Percentiles rank a stretch among this genome's conserved stretches.
These are phyloP conservation scores for Xerocomus spinulosus DNA, from an alignment of 768 basidiomycete genomes.

Conservation along the genomic window DNA sequence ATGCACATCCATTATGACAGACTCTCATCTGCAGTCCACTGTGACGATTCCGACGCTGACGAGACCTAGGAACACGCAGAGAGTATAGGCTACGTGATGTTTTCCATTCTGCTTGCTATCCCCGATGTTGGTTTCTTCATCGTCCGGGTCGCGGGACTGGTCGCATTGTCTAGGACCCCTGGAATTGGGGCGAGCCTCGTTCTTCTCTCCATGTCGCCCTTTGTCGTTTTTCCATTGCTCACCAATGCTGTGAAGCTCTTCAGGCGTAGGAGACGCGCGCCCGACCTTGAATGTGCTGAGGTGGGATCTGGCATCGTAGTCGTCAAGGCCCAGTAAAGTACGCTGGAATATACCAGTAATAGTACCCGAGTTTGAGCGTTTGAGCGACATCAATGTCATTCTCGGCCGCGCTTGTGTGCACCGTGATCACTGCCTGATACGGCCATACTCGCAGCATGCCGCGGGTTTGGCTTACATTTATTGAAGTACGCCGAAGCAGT, in stretches of 20 bases:
- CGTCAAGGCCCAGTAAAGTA: too few relatives aligned
- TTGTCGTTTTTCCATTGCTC: not conserved
- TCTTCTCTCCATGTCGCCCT: slow-evolving; percentile 9
- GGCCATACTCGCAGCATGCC: slow-evolving; percentile 5
- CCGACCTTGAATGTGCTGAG: too few relatives aligned
- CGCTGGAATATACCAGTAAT: not conserved
- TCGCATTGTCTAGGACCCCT: slow-evolving; percentile 10
- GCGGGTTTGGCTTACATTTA: not conserved
- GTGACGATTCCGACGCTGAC: not conserved
- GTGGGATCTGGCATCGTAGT: too few relatives aligned
- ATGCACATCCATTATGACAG: slow-evolving; percentile 15
- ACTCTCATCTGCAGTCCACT: slow-evolving; percentile 5
- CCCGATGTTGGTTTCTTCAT: slow-evolving; percentile 18
- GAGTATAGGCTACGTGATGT: slow-evolving; percentile 8
- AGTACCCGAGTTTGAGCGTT: too few relatives aligned
- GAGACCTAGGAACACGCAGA: slow-evolving; percentile 3
- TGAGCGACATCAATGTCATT: not conserved
- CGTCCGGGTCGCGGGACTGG: slow-evolving; percentile 14
- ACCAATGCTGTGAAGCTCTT: not conserved
- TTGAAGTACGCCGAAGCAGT: not conserved
- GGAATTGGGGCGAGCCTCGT: slow-evolving; percentile 5
- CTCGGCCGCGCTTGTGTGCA: not conserved
- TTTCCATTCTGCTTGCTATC: slow-evolving; percentile 14
- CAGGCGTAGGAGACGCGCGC: not conserved
- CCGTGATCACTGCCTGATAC: not conserved